Percentiles rank a stretch among this genome's conserved stretches.
Conservation (phyloP, 495 filamentous ascomycete genomes). For the Physcia stellaris region DNA sequence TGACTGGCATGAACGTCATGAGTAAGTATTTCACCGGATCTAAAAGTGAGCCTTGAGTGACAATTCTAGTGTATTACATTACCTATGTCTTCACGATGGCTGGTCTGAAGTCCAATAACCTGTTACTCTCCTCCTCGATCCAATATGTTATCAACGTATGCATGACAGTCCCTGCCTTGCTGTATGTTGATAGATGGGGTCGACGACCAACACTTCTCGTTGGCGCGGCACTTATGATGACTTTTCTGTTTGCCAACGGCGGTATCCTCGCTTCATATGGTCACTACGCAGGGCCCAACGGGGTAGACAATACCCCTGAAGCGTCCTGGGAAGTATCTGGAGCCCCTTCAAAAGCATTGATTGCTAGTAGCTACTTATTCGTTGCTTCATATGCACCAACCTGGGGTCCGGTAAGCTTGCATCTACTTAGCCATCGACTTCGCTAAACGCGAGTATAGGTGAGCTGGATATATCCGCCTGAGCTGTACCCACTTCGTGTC, state of each 20-base stretch:
- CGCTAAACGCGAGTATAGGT: no score
- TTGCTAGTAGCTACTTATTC: slow-evolving; percentile 52
- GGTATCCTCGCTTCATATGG: slow-evolving; percentile 46
- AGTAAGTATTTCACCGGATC: slow-evolving; percentile 19
- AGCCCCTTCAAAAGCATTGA: slow-evolving; percentile 33
- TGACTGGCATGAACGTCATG: slow-evolving; percentile 70
- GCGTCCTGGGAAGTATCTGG: slow-evolving; percentile 26
- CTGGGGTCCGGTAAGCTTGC: slow-evolving; percentile 43
- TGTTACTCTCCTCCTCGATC: slow-evolving; percentile 53
- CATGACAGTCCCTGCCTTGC: slow-evolving; percentile 46
- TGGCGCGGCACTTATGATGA: slow-evolving; percentile 36
- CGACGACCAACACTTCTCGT: slow-evolving; percentile 37
- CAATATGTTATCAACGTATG: slow-evolving; percentile 68
- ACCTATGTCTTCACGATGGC: slow-evolving; percentile 61
- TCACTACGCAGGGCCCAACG: slow-evolving; percentile 37
- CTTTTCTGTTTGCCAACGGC: slow-evolving; percentile 42
- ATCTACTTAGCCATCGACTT: no score
- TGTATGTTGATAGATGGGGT: slow-evolving; percentile 40
- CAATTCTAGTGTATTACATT: slow-evolving; percentile 49
- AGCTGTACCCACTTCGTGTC: slow-evolving; percentile 53
- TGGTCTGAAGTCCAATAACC: slow-evolving; percentile 42
- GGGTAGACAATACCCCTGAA: slow-evolving; percentile 24
- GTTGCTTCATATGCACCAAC: slow-evolving; percentile 48
- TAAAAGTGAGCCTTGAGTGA: slow-evolving; percentile 26
- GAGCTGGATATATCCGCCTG: slow-evolving; percentile 54